Base-by-base conservation (phyloP, 2,329 filamentous ascomycete genomes). In the Aspergillus pseudoviridinutans region DNA sequence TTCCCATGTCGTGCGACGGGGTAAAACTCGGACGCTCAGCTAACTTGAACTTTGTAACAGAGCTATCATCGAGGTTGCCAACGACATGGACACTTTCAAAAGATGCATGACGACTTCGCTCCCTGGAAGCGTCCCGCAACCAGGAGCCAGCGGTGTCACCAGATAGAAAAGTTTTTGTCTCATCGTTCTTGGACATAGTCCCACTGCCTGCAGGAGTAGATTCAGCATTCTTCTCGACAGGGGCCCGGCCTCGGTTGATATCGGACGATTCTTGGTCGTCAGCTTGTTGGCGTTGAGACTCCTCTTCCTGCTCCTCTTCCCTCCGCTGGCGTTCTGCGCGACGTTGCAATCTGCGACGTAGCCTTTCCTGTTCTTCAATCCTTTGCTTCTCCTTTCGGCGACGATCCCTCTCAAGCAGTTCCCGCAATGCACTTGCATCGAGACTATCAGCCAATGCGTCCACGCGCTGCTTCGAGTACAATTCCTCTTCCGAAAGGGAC, bases 401-500 rank as follows among this genome's bases (percentile, higher is more conserved):
- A 63, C 87, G 83, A 68, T 99, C 94, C 58, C 94, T 82, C 66
- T 99, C 94, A 84, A 99, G 88, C 29, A 97, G 80, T 70, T 96
- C 90, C 58, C 93, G 84, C 42, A 99, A 74, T 65, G 91, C 92
- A 53, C 88, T 85, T 3, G 94, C 89, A 74, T 91, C 91, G 55
- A 99, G 80, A 58, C 90, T 88, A 69, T 97, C 90, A 24, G 92
- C 94, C 49, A 97, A 72, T 49, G 84, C 83, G 58, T 87, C 84
- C 49, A 89, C 83, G 35, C 80, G 79, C 76, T 74, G 89, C 77
- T 76, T 90, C 76, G 70, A 89, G 75, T 67, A 85, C 76, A 75
- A 60, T 25, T 75, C 71, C n/a, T 87, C 86, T 59, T 90, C 85
- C 0, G 84, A 80, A 17, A 87, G 84, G n/a, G 66, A 81, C 74